These are phyloP conservation scores for Penicillium cataractarum DNA, from an alignment of 495 filamentous ascomycete genomes.

Conservation along the genomic window DNA sequence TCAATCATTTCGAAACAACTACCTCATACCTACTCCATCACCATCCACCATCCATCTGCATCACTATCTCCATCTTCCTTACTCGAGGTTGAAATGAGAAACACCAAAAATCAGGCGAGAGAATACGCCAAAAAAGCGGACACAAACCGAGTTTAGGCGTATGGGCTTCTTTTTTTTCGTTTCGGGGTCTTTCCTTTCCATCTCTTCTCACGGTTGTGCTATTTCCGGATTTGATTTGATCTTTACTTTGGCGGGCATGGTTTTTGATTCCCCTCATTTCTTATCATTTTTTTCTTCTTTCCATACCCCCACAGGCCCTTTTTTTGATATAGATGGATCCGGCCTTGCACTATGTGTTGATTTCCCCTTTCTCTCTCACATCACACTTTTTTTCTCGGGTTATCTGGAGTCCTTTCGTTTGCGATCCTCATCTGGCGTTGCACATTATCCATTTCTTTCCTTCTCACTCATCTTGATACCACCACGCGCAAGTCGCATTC, in stretches of 20 bases:
- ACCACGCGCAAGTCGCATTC: slow-evolving; percentile 42
- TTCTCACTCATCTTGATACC: slow-evolving; percentile 36
- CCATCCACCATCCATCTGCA: slow-evolving; percentile 14
- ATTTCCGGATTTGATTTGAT: slow-evolving; percentile 24
- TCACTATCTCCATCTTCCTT: slow-evolving; percentile 16
- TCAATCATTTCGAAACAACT: neutral
- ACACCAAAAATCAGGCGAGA: slow-evolving; percentile 33
- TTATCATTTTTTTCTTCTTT: slow-evolving; percentile 27
- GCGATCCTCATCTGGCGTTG: slow-evolving; percentile 31
- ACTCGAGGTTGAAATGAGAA: slow-evolving; percentile 27
- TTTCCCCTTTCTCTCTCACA: slow-evolving; percentile 20
- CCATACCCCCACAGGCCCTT: slow-evolving; percentile 52
- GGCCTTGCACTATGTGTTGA: slow-evolving; percentile 43
- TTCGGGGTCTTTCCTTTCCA: slow-evolving; percentile 14
- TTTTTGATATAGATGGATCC: slow-evolving; percentile 42
- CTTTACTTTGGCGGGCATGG: slow-evolving; percentile 21
- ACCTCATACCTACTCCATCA: neutral
- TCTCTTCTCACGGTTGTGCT: slow-evolving; percentile 32
- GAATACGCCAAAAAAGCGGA: slow-evolving; percentile 30
- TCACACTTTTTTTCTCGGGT: slow-evolving; percentile 21
- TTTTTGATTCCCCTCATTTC: slow-evolving; percentile 16
- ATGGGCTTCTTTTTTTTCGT: slow-evolving; percentile 40
- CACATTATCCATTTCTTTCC: slow-evolving; percentile 28
- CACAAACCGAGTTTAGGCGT: slow-evolving; percentile 41
- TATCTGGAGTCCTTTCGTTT: slow-evolving; percentile 33